Base-by-base conservation (phyloP, 208 protist species). In the Naegleria fowleri region DNA sequence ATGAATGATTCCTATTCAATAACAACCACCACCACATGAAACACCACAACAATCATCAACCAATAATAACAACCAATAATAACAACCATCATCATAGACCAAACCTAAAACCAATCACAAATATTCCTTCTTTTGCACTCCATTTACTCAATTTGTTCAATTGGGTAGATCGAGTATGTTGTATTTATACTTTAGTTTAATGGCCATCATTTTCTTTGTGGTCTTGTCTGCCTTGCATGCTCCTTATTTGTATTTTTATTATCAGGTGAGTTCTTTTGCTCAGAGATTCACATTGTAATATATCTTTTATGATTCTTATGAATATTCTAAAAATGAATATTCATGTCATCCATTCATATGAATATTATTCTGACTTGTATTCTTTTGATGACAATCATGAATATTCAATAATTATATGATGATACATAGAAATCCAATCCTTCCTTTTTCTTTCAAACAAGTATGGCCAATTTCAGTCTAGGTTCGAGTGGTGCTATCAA, bases 191-290 rank as follows among this genome's bases (percentile, higher is more conserved):
- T 36, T 79, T 36, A 36, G 29, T 79, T 79, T 79, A 36, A 13
- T 36, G n/a, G n/a, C 36, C 25, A 1, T 79, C 9, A 36, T 79
- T 36, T 79, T 36, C 25, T 79, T 79, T 79, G 67, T 79, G n/a
- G n/a, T 79, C 9, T 79, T 79, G n/a, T 79, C 67, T 36, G 67
- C 29, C 6, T 36, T 79, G 36, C 67, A 79, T 33, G 29, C 29
- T 79, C 67, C 67, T 36, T 79, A 79, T 79, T 36, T 79, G 16
- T 79, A 79, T 79, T 79, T 36, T 79, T 79, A 79, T 79, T 11
- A 7, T 36, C 29, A 29, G 6, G 67, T 67, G 19, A 29, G 55
- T 67, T 4, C 19, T 29, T 67, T n/a, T n/a, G n/a, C n/a, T n/a
- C n/a, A n/a, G n/a, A n/a, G n/a, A n/a, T n/a, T n/a, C n/a, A n/a